Percentiles rank a stretch among this genome's conserved stretches.
These are phyloP conservation scores for Talaromyces islandicus DNA, from an alignment of 2,329 filamentous ascomycete species.

Conservation along the genomic window DNA sequence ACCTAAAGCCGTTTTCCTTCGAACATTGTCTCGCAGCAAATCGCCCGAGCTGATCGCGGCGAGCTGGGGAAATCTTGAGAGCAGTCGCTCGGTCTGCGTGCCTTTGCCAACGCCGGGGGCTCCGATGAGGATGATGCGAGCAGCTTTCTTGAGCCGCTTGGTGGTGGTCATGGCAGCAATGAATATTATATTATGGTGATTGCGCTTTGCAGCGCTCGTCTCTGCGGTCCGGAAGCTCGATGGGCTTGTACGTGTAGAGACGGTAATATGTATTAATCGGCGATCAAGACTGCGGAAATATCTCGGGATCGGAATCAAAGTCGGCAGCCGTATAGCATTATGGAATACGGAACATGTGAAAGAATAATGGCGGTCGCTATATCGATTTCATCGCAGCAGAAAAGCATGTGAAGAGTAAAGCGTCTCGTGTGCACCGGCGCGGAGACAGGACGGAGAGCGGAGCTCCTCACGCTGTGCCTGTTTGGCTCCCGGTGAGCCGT, in stretches of 20 bases:
- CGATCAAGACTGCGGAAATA: not conserved
- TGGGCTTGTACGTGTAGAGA: not conserved
- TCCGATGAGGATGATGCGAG: constrained; percentile 88
- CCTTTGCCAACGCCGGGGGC: constrained; percentile 97
- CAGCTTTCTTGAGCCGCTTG: constrained; percentile 65
- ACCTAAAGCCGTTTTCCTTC: constrained; percentile 81
- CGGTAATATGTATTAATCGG: not conserved
- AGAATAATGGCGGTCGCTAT: not conserved
- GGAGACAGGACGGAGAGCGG: not conserved
- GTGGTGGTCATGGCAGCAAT: constrained; percentile 15
- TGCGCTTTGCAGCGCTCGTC: not conserved
- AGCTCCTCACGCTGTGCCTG: not conserved
- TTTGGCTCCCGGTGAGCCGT: not conserved
- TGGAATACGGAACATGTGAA: not conserved
- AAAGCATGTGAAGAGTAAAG: not conserved
- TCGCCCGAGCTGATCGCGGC: constrained; percentile 92
- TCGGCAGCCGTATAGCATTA: not conserved
- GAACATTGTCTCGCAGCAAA: constrained; percentile 85
- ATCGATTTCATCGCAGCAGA: not conserved
- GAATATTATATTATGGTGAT: not conserved
- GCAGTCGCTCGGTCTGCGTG: constrained; percentile 85
- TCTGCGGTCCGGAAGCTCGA: not conserved
- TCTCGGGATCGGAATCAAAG: not conserved
- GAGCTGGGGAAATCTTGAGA: constrained; percentile 80
- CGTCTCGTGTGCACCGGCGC: not conserved